These are phyloP conservation scores for Penicillium cosmopolitanum DNA, from an alignment of 495 filamentous ascomycete species.

Conservation along the genomic window DNA sequence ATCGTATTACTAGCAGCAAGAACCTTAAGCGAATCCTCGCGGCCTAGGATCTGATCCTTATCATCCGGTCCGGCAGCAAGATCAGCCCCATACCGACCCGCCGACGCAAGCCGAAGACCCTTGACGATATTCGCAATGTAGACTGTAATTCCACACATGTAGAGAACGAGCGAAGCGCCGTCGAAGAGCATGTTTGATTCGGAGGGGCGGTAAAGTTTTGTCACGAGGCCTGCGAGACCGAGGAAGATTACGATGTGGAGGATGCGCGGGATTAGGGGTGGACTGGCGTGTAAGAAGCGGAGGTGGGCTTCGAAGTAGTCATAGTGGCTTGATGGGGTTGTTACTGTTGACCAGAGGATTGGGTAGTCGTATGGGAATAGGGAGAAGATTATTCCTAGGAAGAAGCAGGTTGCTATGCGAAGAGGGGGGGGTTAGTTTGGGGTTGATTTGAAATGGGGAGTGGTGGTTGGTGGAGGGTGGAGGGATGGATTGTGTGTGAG, in stretches of 20 bases:
- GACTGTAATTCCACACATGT: conserved; percentile 87
- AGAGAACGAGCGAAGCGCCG: conserved; percentile 86
- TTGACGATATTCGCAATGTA: conserved; percentile 95
- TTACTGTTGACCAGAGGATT: conserved; percentile 82
- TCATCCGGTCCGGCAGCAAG: conserved; percentile 37
- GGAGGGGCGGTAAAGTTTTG: conserved; percentile 87
- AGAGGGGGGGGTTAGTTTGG: conserved; percentile 14
- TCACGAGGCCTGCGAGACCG: conserved; percentile 86
- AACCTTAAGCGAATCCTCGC: conserved; percentile 88
- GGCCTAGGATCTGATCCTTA: conserved; percentile 54
- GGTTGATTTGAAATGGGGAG: conserved; percentile 6
- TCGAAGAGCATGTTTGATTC: conserved; percentile 97
- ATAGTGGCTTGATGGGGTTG: conserved; percentile 66
- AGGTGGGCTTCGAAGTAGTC: conserved; percentile 86
- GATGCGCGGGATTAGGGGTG: conserved; percentile 87
- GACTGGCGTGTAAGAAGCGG: conserved; percentile 80
- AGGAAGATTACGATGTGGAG: conserved; percentile 89
- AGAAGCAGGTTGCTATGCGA: conserved; percentile 80
- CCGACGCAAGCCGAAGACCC: conserved; percentile 78
- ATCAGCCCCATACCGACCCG: conserved; percentile 54
- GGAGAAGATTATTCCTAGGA: conserved; percentile 97
- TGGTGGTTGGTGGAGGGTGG: background rate
- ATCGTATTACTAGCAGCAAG: conserved; percentile 97
- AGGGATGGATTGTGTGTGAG: background rate
- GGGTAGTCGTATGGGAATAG: conserved; percentile 97